Evolutionary conservation across 768 basidiomycete species (phyloP).

Genomic region (Trichaptum fuscoviolaceum): DNA sequence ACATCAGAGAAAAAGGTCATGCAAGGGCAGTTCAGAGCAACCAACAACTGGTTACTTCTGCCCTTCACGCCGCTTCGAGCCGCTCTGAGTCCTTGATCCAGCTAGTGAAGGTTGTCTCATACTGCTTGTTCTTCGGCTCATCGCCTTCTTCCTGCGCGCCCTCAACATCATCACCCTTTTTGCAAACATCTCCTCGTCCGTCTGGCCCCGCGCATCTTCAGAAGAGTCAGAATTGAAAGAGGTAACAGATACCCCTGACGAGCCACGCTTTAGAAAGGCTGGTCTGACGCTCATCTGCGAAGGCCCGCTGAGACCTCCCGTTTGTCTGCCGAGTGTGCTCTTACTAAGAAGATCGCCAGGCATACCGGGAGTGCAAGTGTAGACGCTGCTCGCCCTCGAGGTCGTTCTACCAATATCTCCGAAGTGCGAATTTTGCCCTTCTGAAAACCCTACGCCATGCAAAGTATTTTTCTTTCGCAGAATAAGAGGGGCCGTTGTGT

Average conservation of each 20-base stretch:
- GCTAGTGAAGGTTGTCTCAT: not conserved
- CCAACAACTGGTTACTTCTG: not conserved
- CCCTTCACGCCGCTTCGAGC: not conserved
- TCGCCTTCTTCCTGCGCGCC: not conserved
- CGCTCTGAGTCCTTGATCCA: not conserved
- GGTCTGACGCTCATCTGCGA: not conserved
- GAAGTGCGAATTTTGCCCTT: not conserved
- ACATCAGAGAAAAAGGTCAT: no score
- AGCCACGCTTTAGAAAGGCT: not conserved
- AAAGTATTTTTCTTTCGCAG: not conserved
- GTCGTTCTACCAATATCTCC: not conserved
- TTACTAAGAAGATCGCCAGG: not conserved
- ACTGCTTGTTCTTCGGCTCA: not conserved
- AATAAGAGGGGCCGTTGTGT: not conserved
- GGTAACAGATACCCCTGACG: not conserved
- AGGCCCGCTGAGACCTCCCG: not conserved
- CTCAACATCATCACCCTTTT: slow-evolving; percentile 1
- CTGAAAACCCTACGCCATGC: not conserved
- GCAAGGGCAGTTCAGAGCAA: not conserved
- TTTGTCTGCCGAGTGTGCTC: not conserved
- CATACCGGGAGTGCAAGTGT: not conserved
- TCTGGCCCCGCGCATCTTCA: not conserved
- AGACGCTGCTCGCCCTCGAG: slow-evolving; percentile 1
- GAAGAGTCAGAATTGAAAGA: not conserved
- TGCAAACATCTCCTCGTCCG: not conserved